Evolutionary conservation across 805 yeast species (phyloP).

Genomic region (Saccharomycopsis amapae): DNA sequence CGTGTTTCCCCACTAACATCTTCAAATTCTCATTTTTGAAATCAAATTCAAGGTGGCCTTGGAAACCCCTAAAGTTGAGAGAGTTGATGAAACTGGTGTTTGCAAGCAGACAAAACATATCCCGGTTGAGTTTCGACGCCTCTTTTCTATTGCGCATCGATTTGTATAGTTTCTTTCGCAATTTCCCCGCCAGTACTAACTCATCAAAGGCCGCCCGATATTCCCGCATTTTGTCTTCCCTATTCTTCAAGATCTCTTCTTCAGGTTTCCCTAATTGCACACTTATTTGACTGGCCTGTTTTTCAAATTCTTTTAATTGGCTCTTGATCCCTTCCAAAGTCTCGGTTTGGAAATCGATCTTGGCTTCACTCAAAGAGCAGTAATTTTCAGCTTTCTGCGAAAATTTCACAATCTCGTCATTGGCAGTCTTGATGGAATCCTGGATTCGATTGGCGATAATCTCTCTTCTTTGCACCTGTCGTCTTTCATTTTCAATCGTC

Average conservation of each 20-base stretch:
- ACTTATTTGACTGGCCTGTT: neutral
- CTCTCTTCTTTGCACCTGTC: neutral
- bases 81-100: conserved; percentile 52
- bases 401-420: conserved; percentile 14
- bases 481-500: neutral
- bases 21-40: conserved; percentile 42
- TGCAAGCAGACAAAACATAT: conserved; percentile 40
- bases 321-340: conserved; percentile 28
- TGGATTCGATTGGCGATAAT: conserved; percentile 27
- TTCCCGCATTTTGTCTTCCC: conserved; percentile 31
- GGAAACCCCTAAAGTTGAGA: conserved; percentile 58
- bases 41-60: conserved; percentile 65
- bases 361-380: neutral
- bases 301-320: conserved; percentile 36
- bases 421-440: conserved; percentile 41
- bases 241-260: conserved; percentile 25
- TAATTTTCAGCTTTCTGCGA: neutral
- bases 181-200: conserved; percentile 26
- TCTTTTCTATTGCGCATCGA: conserved; percentile 39
- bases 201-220: conserved; percentile 32
- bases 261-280: neutral
- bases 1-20: conserved; percentile 52
- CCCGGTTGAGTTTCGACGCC: conserved; percentile 35
- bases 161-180: conserved; percentile 27
- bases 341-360: neutral